phyloP scores from a whole-genome alignment of 2,329 filamentous ascomycete species.

The Penicillium carneum region DNA sequence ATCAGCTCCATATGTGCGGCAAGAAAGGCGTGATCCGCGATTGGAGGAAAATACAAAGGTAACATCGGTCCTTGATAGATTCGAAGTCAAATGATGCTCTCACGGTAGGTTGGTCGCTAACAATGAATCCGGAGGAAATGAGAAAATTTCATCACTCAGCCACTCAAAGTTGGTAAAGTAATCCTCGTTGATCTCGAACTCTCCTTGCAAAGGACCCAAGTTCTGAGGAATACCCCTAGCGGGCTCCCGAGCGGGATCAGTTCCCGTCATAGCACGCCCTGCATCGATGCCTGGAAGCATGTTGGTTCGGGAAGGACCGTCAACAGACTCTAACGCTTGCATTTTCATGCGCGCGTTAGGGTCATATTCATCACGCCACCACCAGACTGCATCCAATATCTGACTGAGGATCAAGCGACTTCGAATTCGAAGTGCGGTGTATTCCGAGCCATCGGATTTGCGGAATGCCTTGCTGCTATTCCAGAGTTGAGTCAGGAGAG shows the following conservation, averaged over 20 bases:
- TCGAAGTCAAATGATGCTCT: neutral
- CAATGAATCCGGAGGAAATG: conserved; percentile 35
- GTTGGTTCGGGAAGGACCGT: conserved; percentile 27
- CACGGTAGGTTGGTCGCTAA: conserved; percentile 27
- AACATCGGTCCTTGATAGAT: neutral
- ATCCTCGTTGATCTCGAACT: conserved; percentile 45
- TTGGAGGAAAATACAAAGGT: neutral
- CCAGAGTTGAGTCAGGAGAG: conserved; percentile 49
- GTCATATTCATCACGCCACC: conserved; percentile 55
- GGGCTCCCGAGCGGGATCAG: conserved; percentile 18
- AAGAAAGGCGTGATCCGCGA: too few relatives aligned
- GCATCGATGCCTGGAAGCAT: conserved; percentile 17
- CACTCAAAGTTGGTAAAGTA: conserved; percentile 52
- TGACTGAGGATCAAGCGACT: conserved; percentile 49
- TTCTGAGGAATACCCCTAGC: conserved; percentile 3
- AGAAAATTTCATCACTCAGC: conserved; percentile 46
- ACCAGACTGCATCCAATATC: conserved; percentile 52
- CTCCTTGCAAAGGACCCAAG: conserved; percentile 28
- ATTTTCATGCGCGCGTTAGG: conserved; percentile 31
- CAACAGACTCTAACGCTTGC: conserved; percentile 23
- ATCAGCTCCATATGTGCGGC: too few relatives aligned
- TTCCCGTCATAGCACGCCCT: conserved; percentile 14
- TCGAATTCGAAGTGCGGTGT: conserved; percentile 48
- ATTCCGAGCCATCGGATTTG: conserved; percentile 48
- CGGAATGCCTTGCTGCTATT: conserved; percentile 53